Conservation (phyloP, 2,329 filamentous ascomycete genomes). For the Penicillium janthinellum region DNA sequence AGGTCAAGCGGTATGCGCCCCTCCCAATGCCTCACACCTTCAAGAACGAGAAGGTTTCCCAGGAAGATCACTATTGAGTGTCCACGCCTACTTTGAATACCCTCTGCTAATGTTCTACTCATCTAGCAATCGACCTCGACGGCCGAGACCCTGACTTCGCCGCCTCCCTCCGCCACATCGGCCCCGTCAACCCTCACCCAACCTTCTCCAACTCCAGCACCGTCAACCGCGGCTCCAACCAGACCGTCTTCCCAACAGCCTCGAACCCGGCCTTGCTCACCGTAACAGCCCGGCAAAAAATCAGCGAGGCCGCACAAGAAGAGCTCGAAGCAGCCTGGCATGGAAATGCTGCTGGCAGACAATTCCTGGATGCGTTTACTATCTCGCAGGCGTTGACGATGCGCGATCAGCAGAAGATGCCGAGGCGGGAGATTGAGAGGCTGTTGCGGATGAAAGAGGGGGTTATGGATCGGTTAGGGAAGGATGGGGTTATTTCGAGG, state of each 20-base stretch:
- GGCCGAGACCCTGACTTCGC: constrained; percentile 68
- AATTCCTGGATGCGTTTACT: constrained; percentile 54
- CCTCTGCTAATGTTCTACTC: background rate
- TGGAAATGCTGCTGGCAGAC: constrained; percentile 42
- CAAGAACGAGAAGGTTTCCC: background rate
- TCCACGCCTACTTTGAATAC: background rate
- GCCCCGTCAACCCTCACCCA: constrained; percentile 60
- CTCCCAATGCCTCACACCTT: background rate
- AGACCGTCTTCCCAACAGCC: constrained; percentile 40
- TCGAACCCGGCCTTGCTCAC: constrained; percentile 59
- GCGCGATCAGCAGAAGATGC: constrained; percentile 47
- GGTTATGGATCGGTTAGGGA: constrained; percentile 44
- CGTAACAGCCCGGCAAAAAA: constrained; percentile 53
- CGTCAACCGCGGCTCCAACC: constrained; percentile 41
- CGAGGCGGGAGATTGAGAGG: constrained; percentile 46
- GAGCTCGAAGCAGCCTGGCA: constrained; percentile 56
- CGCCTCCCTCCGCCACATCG: constrained; percentile 72
- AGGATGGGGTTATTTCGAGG: constrained; percentile 35
- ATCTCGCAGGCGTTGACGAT: constrained; percentile 52
- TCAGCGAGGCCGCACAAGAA: constrained; percentile 55
- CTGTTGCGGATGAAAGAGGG: constrained; percentile 49
- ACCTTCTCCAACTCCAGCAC: constrained; percentile 59
- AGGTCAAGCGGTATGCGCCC: constrained; percentile 38
- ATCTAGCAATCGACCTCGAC: constrained; percentile 60
- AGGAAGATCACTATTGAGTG: background rate